These are phyloP conservation scores for Physaria fendleri DNA, from an alignment of 345 rosid species.

Conservation along the genomic window DNA sequence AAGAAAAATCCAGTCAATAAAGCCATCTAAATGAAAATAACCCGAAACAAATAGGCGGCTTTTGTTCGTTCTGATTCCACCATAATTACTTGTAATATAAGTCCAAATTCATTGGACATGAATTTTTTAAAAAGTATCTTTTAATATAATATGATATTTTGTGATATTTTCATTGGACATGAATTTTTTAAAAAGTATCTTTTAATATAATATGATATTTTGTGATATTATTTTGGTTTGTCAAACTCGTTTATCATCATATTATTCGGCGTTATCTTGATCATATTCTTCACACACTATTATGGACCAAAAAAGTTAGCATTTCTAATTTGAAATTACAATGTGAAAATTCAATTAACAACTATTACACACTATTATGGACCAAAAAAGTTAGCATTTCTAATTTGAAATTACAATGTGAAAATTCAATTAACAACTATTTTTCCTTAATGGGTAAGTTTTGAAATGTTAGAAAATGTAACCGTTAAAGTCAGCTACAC, in stretches of 20 bases:
- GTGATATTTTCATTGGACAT: too few species aligned
- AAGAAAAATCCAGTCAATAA: too few species aligned
- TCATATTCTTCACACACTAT: not conserved
- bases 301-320: not conserved
- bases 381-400: not conserved
- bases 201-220: not conserved
- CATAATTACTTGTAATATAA: not conserved
- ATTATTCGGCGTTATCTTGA: not conserved
- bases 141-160: not conserved
- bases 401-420: not conserved
- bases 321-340: not conserved
- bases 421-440: not conserved
- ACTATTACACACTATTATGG: too few species aligned
- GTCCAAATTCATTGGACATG: not conserved
- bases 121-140: not conserved
- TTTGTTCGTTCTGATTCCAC: not conserved
- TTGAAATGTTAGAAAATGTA: conserved; percentile 6
- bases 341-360: not conserved
- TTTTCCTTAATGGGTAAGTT: not conserved
- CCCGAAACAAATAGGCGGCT: not conserved
- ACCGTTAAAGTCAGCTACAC: conserved; percentile 10
- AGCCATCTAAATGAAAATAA: not conserved
- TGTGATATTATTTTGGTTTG: not conserved
- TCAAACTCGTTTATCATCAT: not conserved
- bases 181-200: not conserved